Base-by-base conservation (phyloP, 2,329 filamentous ascomycete species). In the Alternaria longipes region DNA sequence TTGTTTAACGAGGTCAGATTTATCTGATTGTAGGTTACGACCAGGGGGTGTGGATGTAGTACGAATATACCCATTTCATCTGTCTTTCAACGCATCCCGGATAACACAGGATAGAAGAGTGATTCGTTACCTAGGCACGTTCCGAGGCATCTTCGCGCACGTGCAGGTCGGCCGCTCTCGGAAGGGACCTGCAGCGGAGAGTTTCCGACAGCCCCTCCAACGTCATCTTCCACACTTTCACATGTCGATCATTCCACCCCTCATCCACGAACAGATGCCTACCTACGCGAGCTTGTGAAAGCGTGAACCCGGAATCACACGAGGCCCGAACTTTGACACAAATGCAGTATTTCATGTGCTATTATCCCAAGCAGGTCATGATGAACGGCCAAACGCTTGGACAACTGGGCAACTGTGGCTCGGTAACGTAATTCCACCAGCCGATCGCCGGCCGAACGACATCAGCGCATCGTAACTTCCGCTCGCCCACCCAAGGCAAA, bases 1-100 rank as follows among this genome's bases (percentile, higher is more conserved):
- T 74, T 85, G 44, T 80, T 84, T 46, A 78, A 78, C 44, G 83
- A 85, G 64, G 78, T 84, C 49, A 75, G 67, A 60, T 80, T 80
- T 73, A 73, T 70, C 32, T 78, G 65, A 74, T 20, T 38, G 24
- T 45, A 32, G 47, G 53, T 7, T 24, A 51, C 45, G 41, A 11
- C 50, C 1, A n/a, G 36, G 4, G 40, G 32, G 18, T 14, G 40
- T 63, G 60, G 57, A 38, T 56, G 54, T 57, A 59, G 65, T 59
- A 62, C 58, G 66, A 66, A 66, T 71, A 71, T 71, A 71, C 68
- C 68, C 68, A 54, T 50, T 59, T 28, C 8, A 59, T 54, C 16
- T 54, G 30, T 53, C 16, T 18, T 60, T 64, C 71, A 69, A 46
- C 40, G n/a, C 26, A 53, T 67, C 41, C 20, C 46, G 46, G 30